phyloP scores from a whole-genome alignment of 106 monocot species.

The Narthecium ossifragum region DNA sequence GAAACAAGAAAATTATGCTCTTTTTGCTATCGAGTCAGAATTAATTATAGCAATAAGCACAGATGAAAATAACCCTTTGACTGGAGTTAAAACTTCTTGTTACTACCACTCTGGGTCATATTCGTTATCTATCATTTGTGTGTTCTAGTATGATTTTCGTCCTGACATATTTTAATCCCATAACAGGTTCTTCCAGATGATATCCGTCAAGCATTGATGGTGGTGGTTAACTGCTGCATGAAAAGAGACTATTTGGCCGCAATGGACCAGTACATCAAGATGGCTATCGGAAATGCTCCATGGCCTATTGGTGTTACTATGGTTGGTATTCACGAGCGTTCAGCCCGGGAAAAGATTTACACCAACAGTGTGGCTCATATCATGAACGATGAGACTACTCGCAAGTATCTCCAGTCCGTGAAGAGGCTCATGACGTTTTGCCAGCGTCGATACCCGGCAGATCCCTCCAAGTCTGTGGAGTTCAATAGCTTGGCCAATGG shows the following conservation, averaged over 20 bases:
- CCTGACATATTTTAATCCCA: not conserved
- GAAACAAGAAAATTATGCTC: too few species aligned
- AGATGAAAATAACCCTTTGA: too few species aligned
- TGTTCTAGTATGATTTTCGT: too few species aligned
- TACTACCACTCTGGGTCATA: too few species aligned
- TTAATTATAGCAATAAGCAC: too few species aligned
- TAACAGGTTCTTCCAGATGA: constrained; percentile 87
- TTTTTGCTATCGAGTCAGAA: too few species aligned
- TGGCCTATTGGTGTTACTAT: constrained; percentile 99
- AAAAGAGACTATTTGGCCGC: constrained; percentile 91
- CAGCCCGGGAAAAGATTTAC: constrained; percentile 96
- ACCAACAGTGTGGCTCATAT: constrained; percentile 98
- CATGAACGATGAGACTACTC: constrained; percentile 97
- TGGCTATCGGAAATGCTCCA: constrained; percentile 93
- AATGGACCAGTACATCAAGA: constrained; percentile 96
- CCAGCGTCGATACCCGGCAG: constrained; percentile 72
- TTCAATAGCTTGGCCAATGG: constrained; percentile 98
- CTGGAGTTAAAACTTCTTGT: too few species aligned
- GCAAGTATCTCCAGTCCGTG: constrained; percentile 89
- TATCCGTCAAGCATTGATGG: constrained; percentile 72
- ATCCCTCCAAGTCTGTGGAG: constrained; percentile 90
- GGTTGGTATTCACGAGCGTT: constrained; percentile 99
- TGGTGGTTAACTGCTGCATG: constrained; percentile 85
- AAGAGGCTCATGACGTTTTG: constrained; percentile 96
- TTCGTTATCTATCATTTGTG: too few species aligned